Percentiles rank a stretch among this genome's conserved stretches.
These are phyloP conservation scores for Oxyria digyna DNA, from an alignment of 148 eudicot genomes.

Conservation along the genomic window DNA sequence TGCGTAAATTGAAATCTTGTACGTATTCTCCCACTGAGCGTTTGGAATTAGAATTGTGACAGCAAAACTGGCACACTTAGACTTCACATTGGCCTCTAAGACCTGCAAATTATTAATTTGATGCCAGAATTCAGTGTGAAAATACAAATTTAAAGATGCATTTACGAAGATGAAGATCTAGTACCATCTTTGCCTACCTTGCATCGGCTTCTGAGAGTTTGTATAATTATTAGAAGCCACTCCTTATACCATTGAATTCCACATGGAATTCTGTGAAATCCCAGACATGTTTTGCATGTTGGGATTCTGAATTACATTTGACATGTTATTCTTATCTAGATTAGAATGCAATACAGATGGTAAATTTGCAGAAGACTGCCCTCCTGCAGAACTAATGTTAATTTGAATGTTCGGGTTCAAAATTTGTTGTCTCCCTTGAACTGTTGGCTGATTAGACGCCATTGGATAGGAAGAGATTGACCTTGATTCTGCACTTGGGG, in stretches of 20 bases:
- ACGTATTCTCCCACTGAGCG: no score
- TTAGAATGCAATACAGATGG: constrained; percentile 45
- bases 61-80: no score
- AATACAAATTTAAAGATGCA: no score
- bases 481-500: constrained; percentile 58
- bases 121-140: no score
- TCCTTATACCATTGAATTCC: constrained; percentile 68
- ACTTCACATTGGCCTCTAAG: no score
- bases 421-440: constrained; percentile 55
- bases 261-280: constrained; percentile 53
- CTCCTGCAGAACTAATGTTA: constrained; percentile 35
- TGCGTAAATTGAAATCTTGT: no score
- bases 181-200: constrained; percentile 70
- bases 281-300: constrained; percentile 52
- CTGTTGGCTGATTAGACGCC: constrained; percentile 48
- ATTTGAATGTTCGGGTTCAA: constrained; percentile 55
- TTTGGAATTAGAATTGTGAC: no score
- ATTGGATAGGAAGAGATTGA: constrained; percentile 56
- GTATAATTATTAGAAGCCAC: constrained; percentile 51
- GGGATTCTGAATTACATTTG: constrained; percentile 56
- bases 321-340: constrained; percentile 43
- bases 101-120: no score
- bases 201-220: constrained; percentile 56
- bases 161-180: no score
- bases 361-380: constrained; percentile 57